These are phyloP conservation scores for Phytomonas sp. DNA, from an alignment of 208 protist genomes.

Conservation along the genomic window DNA sequence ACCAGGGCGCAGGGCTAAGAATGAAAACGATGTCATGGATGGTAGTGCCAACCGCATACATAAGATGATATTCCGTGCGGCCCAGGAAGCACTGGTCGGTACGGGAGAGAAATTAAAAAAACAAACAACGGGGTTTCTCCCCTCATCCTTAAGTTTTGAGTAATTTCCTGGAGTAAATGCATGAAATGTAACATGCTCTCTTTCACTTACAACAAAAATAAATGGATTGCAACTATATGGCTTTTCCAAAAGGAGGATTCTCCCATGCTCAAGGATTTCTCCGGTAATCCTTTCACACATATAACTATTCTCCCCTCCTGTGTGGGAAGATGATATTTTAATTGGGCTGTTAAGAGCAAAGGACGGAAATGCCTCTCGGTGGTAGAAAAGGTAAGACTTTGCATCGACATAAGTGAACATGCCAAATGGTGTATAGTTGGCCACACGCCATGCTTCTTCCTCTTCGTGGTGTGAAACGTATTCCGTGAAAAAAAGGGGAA, in stretches of 20 bases:
- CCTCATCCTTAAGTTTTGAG: not conserved
- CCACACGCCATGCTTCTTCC: conserved; percentile 22
- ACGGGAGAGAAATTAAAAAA: conserved; percentile 32
- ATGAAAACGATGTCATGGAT: conserved; percentile 18
- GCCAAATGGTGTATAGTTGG: conserved; percentile 52
- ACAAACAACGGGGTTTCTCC: conserved; percentile 16
- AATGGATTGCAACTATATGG: conserved; percentile 42
- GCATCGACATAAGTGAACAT: conserved; percentile 92
- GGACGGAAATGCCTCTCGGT: conserved; percentile 91
- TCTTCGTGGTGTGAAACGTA: conserved; percentile 11
- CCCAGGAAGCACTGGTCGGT: conserved; percentile 24
- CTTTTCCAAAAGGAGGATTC: conserved; percentile 15
- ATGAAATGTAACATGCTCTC: conserved; percentile 15
- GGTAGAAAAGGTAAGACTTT: conserved; percentile 93
- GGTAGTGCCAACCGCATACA: conserved; percentile 40
- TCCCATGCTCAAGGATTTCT: conserved; percentile 22
- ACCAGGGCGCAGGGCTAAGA: conserved; percentile 43
- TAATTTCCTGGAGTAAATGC: conserved; percentile 18
- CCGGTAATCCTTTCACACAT: conserved; percentile 14
- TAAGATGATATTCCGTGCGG: conserved; percentile 49
- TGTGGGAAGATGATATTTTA: conserved; percentile 10
- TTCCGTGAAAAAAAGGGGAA: conserved; percentile 16
- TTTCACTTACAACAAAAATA: conserved; percentile 13
- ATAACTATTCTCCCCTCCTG: conserved; percentile 9
- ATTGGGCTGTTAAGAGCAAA: conserved; percentile 32